Evolutionary conservation across 1,284 basidiomycete species (phyloP), one percentile per base, ranked within the genome.

Genomic region (Singerocomus rubriflavus): DNA sequence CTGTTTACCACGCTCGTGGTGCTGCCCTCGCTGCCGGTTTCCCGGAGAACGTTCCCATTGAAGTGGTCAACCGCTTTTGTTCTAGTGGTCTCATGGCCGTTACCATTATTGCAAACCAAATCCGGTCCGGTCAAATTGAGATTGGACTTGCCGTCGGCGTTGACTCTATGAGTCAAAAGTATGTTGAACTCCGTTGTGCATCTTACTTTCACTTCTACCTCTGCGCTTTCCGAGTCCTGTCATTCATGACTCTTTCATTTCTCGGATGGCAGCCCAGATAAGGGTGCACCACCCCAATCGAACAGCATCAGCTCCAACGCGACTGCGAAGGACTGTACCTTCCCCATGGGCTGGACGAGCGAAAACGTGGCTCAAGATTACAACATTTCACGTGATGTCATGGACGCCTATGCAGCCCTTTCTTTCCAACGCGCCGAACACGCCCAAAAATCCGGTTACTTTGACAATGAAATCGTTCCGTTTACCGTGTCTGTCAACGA

Each of bases 321-420:
- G 6, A 67, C 77, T 6, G 76, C 86, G 3, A 74, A 65, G 41
- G 87, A 90, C 57, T 84, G 82, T 56, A 64, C 70, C 29, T 68
- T 82, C 69, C 86, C 86, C 25, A 93, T 93, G 91, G 89, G 91
- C 10, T 92, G 91, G 91, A 92, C 91, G 2, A 87, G 82, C 51
- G 87, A 90, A 67, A 90, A 88, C 12, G 60, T 61, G 44, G 89
- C 88, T 12, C 74, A 74, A 47, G 84, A 96, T 50, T 97, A 90
- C 71, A 77, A 83, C 59, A 79, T 98, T 59, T 79, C 87, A 21
- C 80, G 94, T 44, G 82, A 89, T 51, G 82, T 86, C 55, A 93
- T 95, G 80, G 94, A 98, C 67, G 79, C 78, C 38, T 88, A 85
- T 63, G 90, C 93, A 4, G 91, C 92, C 0, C 62, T 71, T 25